A percentile compares a stretch with the other conserved stretches of the same genome.
These are phyloP conservation scores for Xylaria scruposa DNA, from an alignment of 495 filamentous ascomycete species.

Conservation along the genomic window DNA sequence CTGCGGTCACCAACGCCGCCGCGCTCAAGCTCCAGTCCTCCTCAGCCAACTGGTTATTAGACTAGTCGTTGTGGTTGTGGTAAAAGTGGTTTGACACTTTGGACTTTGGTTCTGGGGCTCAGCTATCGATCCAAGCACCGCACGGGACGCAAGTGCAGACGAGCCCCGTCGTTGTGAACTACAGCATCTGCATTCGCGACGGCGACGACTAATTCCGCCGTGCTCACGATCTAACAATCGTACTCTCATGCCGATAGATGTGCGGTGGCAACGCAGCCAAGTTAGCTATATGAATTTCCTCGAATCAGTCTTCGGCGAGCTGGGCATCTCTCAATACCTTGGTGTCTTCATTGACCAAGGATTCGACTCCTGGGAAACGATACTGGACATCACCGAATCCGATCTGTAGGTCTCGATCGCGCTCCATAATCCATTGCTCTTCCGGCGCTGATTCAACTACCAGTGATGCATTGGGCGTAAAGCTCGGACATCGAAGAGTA, in stretches of 20 bases:
- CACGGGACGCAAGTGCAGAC: background rate
- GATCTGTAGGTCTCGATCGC: constrained; percentile 65
- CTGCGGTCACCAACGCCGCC: constrained; percentile 31
- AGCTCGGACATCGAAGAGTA: constrained; percentile 80
- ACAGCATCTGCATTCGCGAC: background rate
- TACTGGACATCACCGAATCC: constrained; percentile 79
- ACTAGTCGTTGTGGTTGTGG: constrained; percentile 33
- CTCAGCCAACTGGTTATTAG: constrained; percentile 40
- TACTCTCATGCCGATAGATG: constrained; percentile 32
- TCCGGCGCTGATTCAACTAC: constrained; percentile 9
- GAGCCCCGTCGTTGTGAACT: background rate
- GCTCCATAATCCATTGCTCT: background rate
- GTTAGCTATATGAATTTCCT: constrained; percentile 52
- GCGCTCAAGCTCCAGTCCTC: constrained; percentile 23
- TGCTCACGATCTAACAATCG: constrained; percentile 15
- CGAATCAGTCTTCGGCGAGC: constrained; percentile 65
- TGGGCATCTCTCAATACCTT: constrained; percentile 77
- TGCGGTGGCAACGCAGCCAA: constrained; percentile 39
- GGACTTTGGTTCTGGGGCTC: background rate
- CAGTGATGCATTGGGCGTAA: constrained; percentile 72
- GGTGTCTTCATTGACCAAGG: constrained; percentile 73
- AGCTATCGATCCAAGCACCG: background rate
- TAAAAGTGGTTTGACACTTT: constrained; percentile 5
- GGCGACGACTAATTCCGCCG: background rate
- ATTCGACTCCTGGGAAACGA: constrained; percentile 81